Percentiles rank a stretch among this genome's conserved stretches.
Evolutionary conservation across 345 rosid genomes (phyloP).

Genomic region (Hirschfeldia incana): DNA sequence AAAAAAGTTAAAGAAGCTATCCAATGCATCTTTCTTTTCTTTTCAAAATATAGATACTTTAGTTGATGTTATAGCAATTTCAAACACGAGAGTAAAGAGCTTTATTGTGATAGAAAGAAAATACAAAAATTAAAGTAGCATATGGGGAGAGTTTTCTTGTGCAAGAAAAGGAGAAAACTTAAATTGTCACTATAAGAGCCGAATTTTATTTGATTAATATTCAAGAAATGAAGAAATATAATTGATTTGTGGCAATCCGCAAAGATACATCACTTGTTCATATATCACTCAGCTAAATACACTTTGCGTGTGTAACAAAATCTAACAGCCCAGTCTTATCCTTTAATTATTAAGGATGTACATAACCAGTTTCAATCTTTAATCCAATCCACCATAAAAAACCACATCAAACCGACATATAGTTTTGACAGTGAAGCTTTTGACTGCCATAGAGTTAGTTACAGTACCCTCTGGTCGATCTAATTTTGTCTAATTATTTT

Average conservation of each 20-base stretch:
- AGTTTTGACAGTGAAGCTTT: too few relatives aligned
- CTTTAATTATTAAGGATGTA: too few relatives aligned
- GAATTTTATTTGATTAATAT: neutral
- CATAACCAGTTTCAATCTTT: too few relatives aligned
- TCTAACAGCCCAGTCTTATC: too few relatives aligned
- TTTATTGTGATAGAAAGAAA: neutral
- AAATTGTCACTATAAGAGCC: neutral
- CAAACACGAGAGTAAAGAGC: neutral
- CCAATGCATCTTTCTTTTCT: neutral
- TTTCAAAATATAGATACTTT: neutral
- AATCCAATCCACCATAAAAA: too few relatives aligned
- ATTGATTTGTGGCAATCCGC: neutral
- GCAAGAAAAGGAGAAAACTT: neutral
- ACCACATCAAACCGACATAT: too few relatives aligned
- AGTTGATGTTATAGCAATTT: neutral
- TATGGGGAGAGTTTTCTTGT: neutral
- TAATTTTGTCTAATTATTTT: too few relatives aligned
- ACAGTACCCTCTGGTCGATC: too few relatives aligned
- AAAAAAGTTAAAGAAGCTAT: neutral
- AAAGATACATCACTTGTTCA: neutral
- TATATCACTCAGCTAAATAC: too few relatives aligned
- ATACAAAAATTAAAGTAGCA: neutral
- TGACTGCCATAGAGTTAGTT: too few relatives aligned
- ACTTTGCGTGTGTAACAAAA: too few relatives aligned
- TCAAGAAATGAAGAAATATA: neutral